Percentiles rank a stretch among this genome's conserved stretches.
Evolutionary conservation across 345 rosid genomes (phyloP).

Genomic region (Salix viminalis): DNA sequence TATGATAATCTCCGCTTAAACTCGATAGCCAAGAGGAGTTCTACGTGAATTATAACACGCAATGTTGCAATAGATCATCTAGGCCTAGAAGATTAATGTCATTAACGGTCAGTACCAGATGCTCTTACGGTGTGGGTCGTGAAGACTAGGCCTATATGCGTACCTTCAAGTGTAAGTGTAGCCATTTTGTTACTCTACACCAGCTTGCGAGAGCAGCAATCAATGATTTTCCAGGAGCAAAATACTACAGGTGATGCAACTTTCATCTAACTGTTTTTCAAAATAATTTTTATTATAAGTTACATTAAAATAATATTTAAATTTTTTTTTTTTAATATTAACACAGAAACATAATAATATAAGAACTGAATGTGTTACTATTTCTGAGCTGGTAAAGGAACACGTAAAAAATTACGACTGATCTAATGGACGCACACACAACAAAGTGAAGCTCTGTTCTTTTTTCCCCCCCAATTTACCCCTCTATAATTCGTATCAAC

Average conservation of each 20-base stretch:
- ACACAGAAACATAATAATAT: too few species aligned
- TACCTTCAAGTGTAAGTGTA: neutral
- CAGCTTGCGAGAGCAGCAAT: neutral
- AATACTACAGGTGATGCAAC: neutral
- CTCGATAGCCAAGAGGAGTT: too few species aligned
- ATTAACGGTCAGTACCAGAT: neutral
- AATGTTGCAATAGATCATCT: neutral
- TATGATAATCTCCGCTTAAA: too few species aligned
- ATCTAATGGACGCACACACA: slow-evolving; percentile 17
- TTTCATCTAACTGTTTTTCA: too few species aligned
- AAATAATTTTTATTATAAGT: too few species aligned
- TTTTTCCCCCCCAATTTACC: neutral
- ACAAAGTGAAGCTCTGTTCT: neutral
- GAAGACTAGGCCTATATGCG: neutral
- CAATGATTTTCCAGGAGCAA: neutral
- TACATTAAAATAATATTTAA: too few species aligned
- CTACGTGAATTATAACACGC: neutral
- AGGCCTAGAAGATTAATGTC: neutral
- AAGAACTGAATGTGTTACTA: neutral
- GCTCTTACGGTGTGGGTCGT: neutral
- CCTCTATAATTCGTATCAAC: neutral
- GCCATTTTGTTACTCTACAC: neutral
- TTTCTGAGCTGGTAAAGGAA: slow-evolving; percentile 12
- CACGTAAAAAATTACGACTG: neutral
- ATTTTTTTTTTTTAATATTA: too few species aligned